Evolutionary conservation across 345 rosid species (phyloP).

Genomic region (Hibiscus tridactylites): DNA sequence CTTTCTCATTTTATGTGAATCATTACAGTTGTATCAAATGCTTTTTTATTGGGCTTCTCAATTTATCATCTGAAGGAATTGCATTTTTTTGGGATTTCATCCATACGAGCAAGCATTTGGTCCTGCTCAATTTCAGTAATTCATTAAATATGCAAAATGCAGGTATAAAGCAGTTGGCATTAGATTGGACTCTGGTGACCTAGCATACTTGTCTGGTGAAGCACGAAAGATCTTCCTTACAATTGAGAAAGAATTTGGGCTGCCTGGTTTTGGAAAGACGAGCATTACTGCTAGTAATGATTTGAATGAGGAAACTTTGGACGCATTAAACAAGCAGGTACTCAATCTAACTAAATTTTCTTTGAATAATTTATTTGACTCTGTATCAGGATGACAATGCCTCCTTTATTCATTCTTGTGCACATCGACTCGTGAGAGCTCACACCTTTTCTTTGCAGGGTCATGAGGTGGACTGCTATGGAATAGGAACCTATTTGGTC

Average conservation of each 20-base stretch:
- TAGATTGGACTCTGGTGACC: conserved; percentile 78
- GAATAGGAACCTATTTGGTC: conserved; percentile 88
- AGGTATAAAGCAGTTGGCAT: conserved; percentile 87
- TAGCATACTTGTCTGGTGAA: no score
- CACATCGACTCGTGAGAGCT: background rate
- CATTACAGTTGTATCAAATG: background rate
- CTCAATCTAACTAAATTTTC: conserved; percentile 1
- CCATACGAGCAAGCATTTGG: background rate
- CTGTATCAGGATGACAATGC: background rate
- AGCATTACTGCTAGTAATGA: conserved; percentile 88
- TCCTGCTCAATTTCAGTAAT: conserved; percentile 1
- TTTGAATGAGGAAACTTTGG: conserved; percentile 91
- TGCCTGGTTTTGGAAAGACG: conserved; percentile 64
- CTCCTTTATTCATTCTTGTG: background rate
- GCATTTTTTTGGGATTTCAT: background rate
- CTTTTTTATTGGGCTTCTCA: background rate
- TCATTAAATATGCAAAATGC: conserved; percentile 20
- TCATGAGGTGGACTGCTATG: conserved; percentile 87
- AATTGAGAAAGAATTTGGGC: conserved; percentile 18
- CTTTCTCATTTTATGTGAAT: background rate
- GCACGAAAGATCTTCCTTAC: no score
- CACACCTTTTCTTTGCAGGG: conserved; percentile 37
- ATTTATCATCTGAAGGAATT: background rate
- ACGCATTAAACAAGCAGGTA: conserved; percentile 95
- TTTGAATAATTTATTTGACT: background rate